Evolutionary conservation across 2,329 filamentous ascomycete genomes (phyloP), one percentile per base, ranked within the genome.

Genomic region (Diaporthe ilicicola): DNA sequence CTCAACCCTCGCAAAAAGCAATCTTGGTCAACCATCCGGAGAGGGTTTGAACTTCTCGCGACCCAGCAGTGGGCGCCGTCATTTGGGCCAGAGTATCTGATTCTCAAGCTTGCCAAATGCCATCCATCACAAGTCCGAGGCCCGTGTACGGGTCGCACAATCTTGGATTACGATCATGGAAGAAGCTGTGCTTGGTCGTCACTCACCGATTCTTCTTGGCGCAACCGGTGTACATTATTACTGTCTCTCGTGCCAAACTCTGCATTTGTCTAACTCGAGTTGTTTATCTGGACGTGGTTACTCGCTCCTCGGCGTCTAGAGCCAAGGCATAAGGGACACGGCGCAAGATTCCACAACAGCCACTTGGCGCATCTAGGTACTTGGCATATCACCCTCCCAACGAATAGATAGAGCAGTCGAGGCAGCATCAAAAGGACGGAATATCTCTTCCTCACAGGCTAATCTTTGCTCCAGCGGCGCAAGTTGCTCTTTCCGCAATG

Each of bases 351-450:
- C 32, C 42, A n/a, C n/a, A 24, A 29, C 17, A 0, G 24, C 59
- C 29, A 42, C 59, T 62, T 62, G 59, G 59, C 59, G 59, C 59
- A 42, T 64, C 59, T 37, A 50, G 15, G 29, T 50, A 24, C 59
- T 27, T 37, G 44, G 37, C 44, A 64, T 37, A 42, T 64, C 42
- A 64, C 44, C 44, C 44, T 50, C 17, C 39, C 7, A 34, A 34
- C 10, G 42, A 29, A 34, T 19, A 24, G 44, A 64, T 37, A 19
- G 59, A 50, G n/a, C 42, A 64, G 34, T 50, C 22, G 34, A 34
- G 29, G 13, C 42, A 10, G 6, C 42, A 24, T 62, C 59, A 4
- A 62, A 10, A 62, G 27, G 42, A 37, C 42, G 42, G 42, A 32
- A 37, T 24, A 50, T 64, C 44, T 37, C 17, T 3, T 10, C 13